Base-by-base conservation (phyloP, 179 eudicot genomes). In the Spergularia azorica region DNA sequence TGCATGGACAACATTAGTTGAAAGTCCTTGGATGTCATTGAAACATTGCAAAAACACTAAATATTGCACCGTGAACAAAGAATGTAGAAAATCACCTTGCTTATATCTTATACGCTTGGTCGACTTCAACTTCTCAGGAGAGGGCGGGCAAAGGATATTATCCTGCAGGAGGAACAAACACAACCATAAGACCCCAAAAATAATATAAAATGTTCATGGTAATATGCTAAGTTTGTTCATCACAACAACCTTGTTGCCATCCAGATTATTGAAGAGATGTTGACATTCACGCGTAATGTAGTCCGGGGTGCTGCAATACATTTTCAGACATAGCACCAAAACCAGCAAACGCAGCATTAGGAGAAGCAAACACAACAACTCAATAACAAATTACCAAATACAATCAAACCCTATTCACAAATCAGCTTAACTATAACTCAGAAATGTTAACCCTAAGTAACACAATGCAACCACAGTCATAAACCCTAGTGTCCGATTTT, bases 201-300 rank as follows among this genome's bases (percentile, higher is more conserved):
- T 3, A 9, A 7, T 1, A 16, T 7, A 18, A 71, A 10, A 64
- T 56, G 60, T 46, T 68, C 14, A 20, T 52, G 46, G 46, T 62
- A 43, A 12, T 4, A 46, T n/a, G 51, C 58, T 69, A 38, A 21
- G 32, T 62, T 50, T 16, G 58, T 2, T 2, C 5, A 13, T 59
- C 13, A 54, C 12, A 11, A 76, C 77, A 73, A 88, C 92, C 89
- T 87, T 86, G 81, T 87, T 82, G 58, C 80, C 81, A 80, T 89
- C 98, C 67, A 84, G 67, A 85, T 61, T 80, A 82, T 32, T 87
- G 72, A 86, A 81, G 18, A 83, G 71, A 56, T 87, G 83, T 38
- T 86, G 91, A 77, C 85, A 83, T 74, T 89, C 94, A 2, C 97
- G 98, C 74, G 98, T 94, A 63, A 91, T 87, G 78, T 94, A 94